phyloP scores from a whole-genome alignment of 2,329 filamentous ascomycete genomes.

The Pyricularia pennisetigena region DNA sequence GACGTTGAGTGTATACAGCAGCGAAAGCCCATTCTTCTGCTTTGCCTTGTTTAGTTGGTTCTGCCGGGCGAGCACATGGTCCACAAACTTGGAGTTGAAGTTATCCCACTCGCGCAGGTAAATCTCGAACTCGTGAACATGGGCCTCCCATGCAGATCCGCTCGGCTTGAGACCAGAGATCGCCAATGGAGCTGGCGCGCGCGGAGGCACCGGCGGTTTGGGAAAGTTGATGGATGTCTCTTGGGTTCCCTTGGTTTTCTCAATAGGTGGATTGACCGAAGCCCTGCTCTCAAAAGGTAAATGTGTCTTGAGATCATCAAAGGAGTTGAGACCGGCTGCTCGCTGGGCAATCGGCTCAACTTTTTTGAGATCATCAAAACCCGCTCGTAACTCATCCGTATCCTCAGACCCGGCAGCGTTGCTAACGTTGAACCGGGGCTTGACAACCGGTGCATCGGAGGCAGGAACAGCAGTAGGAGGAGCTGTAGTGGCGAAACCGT shows the following conservation, averaged over 20 bases:
- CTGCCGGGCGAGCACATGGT: constrained; percentile 45
- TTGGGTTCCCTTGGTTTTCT: constrained; percentile 19
- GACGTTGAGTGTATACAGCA: constrained; percentile 31
- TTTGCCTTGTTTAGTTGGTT: constrained; percentile 27
- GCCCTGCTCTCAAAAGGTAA: constrained; percentile 47
- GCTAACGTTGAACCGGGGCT: constrained; percentile 14
- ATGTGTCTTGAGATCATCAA: constrained; percentile 44
- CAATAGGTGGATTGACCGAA: constrained; percentile 26
- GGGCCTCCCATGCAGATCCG: constrained; percentile 35
- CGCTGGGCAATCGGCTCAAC: constrained; percentile 42
- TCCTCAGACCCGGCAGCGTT: constrained; percentile 43
- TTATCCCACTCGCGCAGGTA: constrained; percentile 42
- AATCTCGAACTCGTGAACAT: constrained; percentile 39
- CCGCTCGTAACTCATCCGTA: constrained; percentile 42
- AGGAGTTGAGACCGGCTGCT: constrained; percentile 39
- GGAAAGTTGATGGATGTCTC: constrained; percentile 32
- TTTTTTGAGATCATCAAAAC: constrained; percentile 44
- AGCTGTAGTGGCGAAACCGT: constrained; percentile 16
- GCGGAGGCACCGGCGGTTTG: constrained; percentile 36
- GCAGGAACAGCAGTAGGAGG: constrained; percentile 8
- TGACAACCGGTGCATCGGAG: constrained; percentile 9
- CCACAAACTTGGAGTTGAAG: constrained; percentile 42
- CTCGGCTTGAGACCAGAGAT: constrained; percentile 34
- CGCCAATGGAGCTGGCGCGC: constrained; percentile 30
- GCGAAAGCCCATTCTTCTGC: constrained; percentile 30